Conservation (phyloP, 495 filamentous ascomycete genomes). For the Neurospora sp. region DNA sequence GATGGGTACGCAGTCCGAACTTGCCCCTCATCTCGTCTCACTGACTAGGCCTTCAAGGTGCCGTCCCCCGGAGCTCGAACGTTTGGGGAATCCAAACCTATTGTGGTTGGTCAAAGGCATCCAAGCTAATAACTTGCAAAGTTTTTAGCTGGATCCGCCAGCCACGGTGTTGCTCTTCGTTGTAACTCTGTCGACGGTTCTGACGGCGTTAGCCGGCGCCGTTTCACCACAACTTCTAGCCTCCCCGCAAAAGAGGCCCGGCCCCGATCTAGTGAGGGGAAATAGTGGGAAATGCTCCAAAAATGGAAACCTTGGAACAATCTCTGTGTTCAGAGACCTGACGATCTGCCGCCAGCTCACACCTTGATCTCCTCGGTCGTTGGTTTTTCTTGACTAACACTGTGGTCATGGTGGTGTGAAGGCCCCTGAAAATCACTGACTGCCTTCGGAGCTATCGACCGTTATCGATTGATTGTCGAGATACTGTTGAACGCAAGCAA, state of each 20-base stretch:
- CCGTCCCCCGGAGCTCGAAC: background rate
- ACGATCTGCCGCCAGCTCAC: background rate
- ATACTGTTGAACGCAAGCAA: background rate
- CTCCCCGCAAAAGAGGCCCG: background rate
- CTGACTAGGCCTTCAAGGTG: background rate
- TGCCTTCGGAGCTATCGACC: background rate
- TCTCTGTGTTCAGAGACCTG: background rate
- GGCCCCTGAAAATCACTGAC: background rate
- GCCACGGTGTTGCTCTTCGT: background rate
- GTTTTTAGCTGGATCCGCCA: background rate
- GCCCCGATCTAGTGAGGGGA: background rate
- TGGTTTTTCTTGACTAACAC: background rate
- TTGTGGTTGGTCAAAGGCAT: background rate
- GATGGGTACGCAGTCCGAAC: background rate
- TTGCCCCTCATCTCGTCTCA: background rate
- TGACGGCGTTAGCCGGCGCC: background rate
- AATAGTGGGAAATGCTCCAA: background rate
- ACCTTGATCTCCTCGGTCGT: background rate
- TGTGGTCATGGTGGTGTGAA: background rate
- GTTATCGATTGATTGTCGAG: background rate
- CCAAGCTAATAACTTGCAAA: background rate
- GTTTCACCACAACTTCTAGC: background rate
- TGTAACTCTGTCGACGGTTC: background rate
- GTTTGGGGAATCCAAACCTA: background rate
- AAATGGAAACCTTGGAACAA: background rate